Evolutionary conservation across 2,329 filamentous ascomycete genomes (phyloP).

Genomic region (Colletotrichum sp.): DNA sequence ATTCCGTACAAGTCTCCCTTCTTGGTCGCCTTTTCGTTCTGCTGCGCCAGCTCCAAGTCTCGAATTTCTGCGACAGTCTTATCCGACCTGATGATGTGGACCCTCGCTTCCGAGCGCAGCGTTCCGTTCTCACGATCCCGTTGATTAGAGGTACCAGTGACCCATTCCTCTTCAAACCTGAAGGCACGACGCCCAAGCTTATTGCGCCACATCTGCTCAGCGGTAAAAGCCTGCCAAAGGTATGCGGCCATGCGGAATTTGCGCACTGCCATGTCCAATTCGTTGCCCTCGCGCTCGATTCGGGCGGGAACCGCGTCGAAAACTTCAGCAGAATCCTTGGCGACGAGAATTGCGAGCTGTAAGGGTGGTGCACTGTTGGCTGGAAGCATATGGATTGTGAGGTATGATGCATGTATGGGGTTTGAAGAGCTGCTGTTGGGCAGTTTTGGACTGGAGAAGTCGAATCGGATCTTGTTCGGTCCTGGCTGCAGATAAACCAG

Average conservation of each 20-base stretch:
- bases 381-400: constrained; percentile 87
- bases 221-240: constrained; percentile 95
- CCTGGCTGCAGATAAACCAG: constrained; percentile 90
- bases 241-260: constrained; percentile 97
- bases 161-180: constrained; percentile 95
- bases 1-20: constrained; percentile 79
- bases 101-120: constrained; percentile 89
- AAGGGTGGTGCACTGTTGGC: constrained; percentile 80
- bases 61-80: constrained; percentile 87
- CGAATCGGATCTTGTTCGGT: constrained; percentile 85
- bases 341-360: constrained; percentile 87
- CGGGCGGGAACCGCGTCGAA: constrained; percentile 84
- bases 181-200: constrained; percentile 86
- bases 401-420: constrained; percentile 77
- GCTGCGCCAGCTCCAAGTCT: constrained; percentile 79
- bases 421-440: constrained; percentile 70
- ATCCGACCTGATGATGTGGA: constrained; percentile 83
- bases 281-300: constrained; percentile 80
- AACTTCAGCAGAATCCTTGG: constrained; percentile 84
- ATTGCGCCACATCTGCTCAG: constrained; percentile 93
- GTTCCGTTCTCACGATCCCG: constrained; percentile 73
- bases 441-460: constrained; percentile 85
- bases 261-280: constrained; percentile 77
- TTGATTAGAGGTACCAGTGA: constrained; percentile 77
- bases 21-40: constrained; percentile 71